phyloP scores from a whole-genome alignment of 2,329 filamentous ascomycete species.

The Ramichloridium luteum region DNA sequence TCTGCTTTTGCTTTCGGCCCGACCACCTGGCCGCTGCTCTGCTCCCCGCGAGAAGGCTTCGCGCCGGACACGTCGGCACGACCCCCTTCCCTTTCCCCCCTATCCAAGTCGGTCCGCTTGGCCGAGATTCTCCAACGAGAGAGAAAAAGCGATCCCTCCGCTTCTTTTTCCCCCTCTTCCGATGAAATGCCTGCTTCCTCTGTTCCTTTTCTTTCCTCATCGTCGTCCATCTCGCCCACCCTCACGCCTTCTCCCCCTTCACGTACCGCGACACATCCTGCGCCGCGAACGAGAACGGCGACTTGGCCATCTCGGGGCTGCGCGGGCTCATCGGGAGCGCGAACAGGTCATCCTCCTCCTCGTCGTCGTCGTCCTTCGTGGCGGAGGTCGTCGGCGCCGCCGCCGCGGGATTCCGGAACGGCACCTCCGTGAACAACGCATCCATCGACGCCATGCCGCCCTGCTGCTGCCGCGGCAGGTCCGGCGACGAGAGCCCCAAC shows the following conservation, averaged over 20 bases:
- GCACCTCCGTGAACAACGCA: constrained; percentile 21
- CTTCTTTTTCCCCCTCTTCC: too few relatives aligned
- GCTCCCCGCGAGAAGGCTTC: too few relatives aligned
- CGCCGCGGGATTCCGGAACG: constrained; percentile 17
- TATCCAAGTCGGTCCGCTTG: too few relatives aligned
- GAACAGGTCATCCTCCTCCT: constrained; percentile 71
- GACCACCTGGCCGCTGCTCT: too few relatives aligned
- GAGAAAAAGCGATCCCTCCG: too few relatives aligned
- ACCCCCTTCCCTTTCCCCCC: too few relatives aligned
- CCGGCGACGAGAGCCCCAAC: constrained; percentile 10
- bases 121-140: too few relatives aligned
- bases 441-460: constrained; percentile 34
- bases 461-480: constrained; percentile 26
- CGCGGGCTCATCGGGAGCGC: constrained; percentile 76
- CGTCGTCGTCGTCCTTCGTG: constrained; percentile 29
- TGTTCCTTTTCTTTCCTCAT: not conserved
- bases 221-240: not conserved
- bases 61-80: too few relatives aligned
- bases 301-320: constrained; percentile 73
- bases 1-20: too few relatives aligned
- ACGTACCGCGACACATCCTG: constrained; percentile 27
- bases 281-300: constrained; percentile 57
- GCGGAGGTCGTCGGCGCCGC: constrained; percentile 16
- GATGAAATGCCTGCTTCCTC: too few relatives aligned
- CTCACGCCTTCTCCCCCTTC: constrained; percentile 10